Base-by-base conservation (phyloP, 1,284 basidiomycete genomes). In the Salmacisia buchloeana region DNA sequence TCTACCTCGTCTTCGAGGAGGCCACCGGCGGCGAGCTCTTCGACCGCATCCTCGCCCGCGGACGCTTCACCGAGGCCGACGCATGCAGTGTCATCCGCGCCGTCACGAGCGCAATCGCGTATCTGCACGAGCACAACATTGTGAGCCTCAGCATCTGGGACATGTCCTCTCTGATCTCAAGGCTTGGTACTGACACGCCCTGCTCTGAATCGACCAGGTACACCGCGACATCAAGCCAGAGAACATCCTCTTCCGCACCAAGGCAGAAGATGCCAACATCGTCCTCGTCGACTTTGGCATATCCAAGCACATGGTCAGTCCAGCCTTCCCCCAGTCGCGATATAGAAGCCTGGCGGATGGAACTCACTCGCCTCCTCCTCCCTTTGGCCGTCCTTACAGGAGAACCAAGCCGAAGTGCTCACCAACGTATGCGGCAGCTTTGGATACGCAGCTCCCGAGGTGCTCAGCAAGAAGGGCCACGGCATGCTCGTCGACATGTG, bases 401-500 rank as follows among this genome's bases (percentile, higher is more conserved):
- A 91, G 67, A 84, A 86, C 0, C 82, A 88, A 0, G 88, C 89
- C 35, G 90, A 94, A 75, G 86, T 89, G 65, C 82, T 97, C 1
- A 87, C 86, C 27, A 87, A 87, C 0, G 82, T 94, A 2, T 94
- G 93, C 0, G 94, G 94, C 0, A 91, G 88, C 70, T 88, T 94
- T 66, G 94, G 94, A 1, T 97, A 97, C 75, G 91, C 94, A 23
- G 93, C 94, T 1, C 79, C 79, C 29, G 94, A 98, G 79, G 90
- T 98, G 4, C 83, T 97, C 29, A 86, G 85, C 65, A 88, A 89
- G 72, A 81, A 85, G 41, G 91, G 91, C 0, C 93, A 98, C 76
- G 89, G 92, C 36, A 92, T 92, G 79, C 87, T 90, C 5, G 93
- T 97, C 10, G 94, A 97, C 79, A 82, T 94, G 43, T 97, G 94